phyloP scores from a whole-genome alignment of 2,329 filamentous ascomycete genomes.

The Emericellopsis cladophorae region DNA sequence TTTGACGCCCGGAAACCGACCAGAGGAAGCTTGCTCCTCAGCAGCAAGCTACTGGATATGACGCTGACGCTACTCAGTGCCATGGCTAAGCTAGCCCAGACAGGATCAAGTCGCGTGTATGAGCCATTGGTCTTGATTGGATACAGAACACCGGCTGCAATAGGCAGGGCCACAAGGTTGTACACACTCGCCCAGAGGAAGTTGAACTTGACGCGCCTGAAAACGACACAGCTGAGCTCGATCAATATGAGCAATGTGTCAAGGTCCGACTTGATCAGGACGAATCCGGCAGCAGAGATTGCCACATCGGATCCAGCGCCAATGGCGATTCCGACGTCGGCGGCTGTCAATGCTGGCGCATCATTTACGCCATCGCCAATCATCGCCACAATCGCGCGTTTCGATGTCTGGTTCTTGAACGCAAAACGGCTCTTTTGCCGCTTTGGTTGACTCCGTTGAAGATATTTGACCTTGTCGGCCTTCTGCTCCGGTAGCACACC shows the following conservation, averaged over 20 bases:
- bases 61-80: constrained; percentile 53
- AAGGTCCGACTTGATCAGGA: constrained; percentile 52
- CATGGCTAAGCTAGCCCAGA: constrained; percentile 39
- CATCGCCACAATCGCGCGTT: constrained; percentile 51
- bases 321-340: constrained; percentile 58
- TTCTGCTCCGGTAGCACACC: constrained; percentile 81
- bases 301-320: constrained; percentile 52
- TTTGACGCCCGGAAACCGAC: not conserved
- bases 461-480: constrained; percentile 53
- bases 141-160: constrained; percentile 55
- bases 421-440: not conserved
- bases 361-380: constrained; percentile 65
- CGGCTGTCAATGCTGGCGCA: constrained; percentile 51
- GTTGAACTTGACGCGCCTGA: constrained; percentile 53
- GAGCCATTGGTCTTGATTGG: constrained; percentile 31
- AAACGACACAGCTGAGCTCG: constrained; percentile 45
- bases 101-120: constrained; percentile 28
- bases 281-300: constrained; percentile 51
- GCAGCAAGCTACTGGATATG: constrained; percentile 43
- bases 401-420: constrained; percentile 3
- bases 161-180: constrained; percentile 49
- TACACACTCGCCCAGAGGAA: constrained; percentile 57
- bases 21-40: constrained; percentile 28
- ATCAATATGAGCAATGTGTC: constrained; percentile 46
- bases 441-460: constrained; percentile 27